A percentile compares a stretch with the other conserved stretches of the same genome.
Evolutionary conservation across 768 basidiomycete genomes (phyloP).

Genomic region (Cyclocybe aegerita): DNA sequence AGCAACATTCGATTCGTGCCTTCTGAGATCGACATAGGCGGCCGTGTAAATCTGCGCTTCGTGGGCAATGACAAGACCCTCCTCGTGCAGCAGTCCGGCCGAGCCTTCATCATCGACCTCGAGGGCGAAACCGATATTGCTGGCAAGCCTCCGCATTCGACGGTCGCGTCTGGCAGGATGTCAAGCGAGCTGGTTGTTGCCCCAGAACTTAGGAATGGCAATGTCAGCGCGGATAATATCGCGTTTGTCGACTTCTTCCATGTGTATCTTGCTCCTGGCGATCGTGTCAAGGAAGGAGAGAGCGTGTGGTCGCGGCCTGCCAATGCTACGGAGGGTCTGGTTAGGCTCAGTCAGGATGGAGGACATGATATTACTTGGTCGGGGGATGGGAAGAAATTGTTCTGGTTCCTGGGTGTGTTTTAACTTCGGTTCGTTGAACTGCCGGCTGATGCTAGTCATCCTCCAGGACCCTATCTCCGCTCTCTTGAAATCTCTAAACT

Average conservation of each 20-base stretch:
- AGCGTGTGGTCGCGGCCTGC: slow-evolving; percentile 70
- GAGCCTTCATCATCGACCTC: slow-evolving; percentile 31
- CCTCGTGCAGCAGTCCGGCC: slow-evolving; percentile 50
- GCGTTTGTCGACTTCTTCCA: slow-evolving; percentile 74
- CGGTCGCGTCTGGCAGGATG: slow-evolving; percentile 54
- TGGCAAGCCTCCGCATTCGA: slow-evolving; percentile 47
- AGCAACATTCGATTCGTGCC: slow-evolving; percentile 50
- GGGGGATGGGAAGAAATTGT: slow-evolving; percentile 60
- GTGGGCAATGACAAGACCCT: slow-evolving; percentile 51
- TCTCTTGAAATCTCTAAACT: slow-evolving; percentile 57
- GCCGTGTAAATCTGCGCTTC: slow-evolving; percentile 53
- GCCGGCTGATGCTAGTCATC: background rate
- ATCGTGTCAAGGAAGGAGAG: slow-evolving; percentile 36
- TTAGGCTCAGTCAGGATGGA: slow-evolving; percentile 68
- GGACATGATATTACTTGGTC: slow-evolving; percentile 71
- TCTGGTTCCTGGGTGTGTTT: slow-evolving; percentile 71
- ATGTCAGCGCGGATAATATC: slow-evolving; percentile 31
- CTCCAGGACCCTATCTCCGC: slow-evolving; percentile 61
- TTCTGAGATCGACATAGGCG: slow-evolving; percentile 46
- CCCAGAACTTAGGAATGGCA: slow-evolving; percentile 17
- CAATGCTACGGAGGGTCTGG: slow-evolving; percentile 60
- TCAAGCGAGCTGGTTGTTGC: slow-evolving; percentile 57
- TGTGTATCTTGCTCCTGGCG: slow-evolving; percentile 55
- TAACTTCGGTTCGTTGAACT: background rate
- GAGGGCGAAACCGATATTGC: slow-evolving; percentile 39